Conservation (phyloP, 352 stramenopile species). For the Pythium graminicola region DNA sequence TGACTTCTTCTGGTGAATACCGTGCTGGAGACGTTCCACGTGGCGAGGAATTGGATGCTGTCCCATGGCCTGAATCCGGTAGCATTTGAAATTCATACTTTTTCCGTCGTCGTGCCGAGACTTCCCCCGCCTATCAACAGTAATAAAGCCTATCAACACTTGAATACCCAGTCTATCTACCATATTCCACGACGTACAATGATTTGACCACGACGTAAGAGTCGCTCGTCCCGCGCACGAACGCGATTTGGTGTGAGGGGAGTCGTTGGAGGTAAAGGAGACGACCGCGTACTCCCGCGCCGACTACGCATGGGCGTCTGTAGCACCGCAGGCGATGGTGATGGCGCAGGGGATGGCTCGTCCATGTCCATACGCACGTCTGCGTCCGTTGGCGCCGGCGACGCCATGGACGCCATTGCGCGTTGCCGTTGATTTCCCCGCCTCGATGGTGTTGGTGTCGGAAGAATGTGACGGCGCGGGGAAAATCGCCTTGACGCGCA, state of each 20-base stretch:
- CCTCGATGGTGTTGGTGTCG: background rate
- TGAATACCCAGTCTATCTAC: background rate
- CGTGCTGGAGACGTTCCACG: conserved; percentile 45
- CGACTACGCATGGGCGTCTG: conserved; percentile 9
- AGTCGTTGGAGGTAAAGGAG: conserved; percentile 12
- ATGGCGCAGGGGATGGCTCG: background rate
- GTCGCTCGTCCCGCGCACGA: conserved; percentile 21
- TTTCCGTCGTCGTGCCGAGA: conserved; percentile 26
- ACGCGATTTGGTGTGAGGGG: conserved; percentile 25
- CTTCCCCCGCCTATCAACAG: conserved; percentile 20
- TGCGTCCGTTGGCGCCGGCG: background rate
- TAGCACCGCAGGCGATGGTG: background rate
- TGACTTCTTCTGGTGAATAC: conserved; percentile 66
- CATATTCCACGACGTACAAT: conserved; percentile 29
- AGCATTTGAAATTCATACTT: conserved; percentile 60
- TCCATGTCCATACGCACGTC: conserved; percentile 19
- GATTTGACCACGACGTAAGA: conserved; percentile 22
- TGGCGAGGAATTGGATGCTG: conserved; percentile 28
- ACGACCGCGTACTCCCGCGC: conserved; percentile 4
- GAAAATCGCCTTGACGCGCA: too few relatives aligned
- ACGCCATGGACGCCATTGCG: background rate
- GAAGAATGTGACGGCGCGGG: background rate
- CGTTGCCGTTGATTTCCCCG: conserved; percentile 1
- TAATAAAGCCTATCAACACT: background rate
- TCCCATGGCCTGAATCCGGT: conserved; percentile 32